phyloP scores from a whole-genome alignment of 1,139 yeast genomes.

The Yarrowia galli region DNA sequence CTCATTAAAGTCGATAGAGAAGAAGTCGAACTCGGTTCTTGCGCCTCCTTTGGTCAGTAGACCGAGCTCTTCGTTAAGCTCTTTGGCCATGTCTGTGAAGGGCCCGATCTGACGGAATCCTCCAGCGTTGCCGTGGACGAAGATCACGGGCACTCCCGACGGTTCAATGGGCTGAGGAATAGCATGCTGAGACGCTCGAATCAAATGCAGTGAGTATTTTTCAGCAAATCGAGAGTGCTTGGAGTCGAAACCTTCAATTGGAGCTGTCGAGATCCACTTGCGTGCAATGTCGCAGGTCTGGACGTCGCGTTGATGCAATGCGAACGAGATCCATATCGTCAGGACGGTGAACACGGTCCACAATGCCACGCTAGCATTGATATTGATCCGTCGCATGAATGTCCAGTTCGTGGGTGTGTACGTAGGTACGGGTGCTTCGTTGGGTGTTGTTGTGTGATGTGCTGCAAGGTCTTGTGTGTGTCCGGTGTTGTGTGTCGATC shows the following conservation, averaged over 20 bases:
- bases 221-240: constrained; percentile 71
- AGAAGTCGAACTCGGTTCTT: constrained; percentile 63
- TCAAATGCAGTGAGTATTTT: constrained; percentile 76
- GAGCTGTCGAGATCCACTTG: constrained; percentile 23
- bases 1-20: constrained; percentile 92
- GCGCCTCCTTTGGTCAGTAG: constrained; percentile 53
- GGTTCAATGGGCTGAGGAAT: constrained; percentile 58
- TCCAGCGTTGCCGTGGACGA: constrained; percentile 92
- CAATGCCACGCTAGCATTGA: constrained; percentile 32
- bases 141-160: constrained; percentile 79
- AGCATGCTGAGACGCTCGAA: constrained; percentile 56
- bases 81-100: constrained; percentile 67
- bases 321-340: constrained; percentile 32
- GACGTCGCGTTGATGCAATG: constrained; percentile 11
- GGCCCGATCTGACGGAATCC: constrained; percentile 81
- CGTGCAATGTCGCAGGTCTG: constrained; percentile 17
- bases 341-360: constrained; percentile 35
- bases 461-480: constrained; percentile 2
- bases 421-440: background rate
- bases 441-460: background rate
- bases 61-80: constrained; percentile 54
- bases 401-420: background rate
- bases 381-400: constrained; percentile 23
- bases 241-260: constrained; percentile 58
- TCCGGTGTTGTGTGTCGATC: too few species aligned